A percentile compares a stretch with the other conserved stretches of the same genome.
These are phyloP conservation scores for Alternaria dauci DNA, from an alignment of 2,329 filamentous ascomycete genomes.

Conservation along the genomic window DNA sequence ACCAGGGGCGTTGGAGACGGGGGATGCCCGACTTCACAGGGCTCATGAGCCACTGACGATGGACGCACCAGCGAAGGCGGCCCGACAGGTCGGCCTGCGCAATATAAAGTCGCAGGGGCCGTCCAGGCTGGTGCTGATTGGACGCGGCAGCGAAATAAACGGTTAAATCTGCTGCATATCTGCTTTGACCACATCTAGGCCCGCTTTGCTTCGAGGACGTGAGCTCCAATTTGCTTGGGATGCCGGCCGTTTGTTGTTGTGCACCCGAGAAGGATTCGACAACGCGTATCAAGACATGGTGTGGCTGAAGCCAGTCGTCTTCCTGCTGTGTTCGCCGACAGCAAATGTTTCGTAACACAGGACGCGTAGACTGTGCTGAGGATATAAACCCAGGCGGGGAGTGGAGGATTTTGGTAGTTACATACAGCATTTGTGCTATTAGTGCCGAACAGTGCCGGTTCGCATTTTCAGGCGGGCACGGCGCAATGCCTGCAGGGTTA, in stretches of 20 bases:
- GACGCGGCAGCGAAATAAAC: constrained; percentile 37
- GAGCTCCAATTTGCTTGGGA: constrained; percentile 33
- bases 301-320: background rate
- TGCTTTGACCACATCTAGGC: constrained; percentile 28
- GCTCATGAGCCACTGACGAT: constrained; percentile 36
- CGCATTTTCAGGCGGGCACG: constrained; percentile 27
- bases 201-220: constrained; percentile 26
- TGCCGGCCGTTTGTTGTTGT: constrained; percentile 31
- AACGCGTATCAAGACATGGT: constrained; percentile 5
- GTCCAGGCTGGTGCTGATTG: constrained; percentile 33
- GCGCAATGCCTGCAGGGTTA: constrained; percentile 28
- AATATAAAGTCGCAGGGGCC: constrained; percentile 45
- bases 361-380: constrained; percentile 7
- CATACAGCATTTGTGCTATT: constrained; percentile 21
- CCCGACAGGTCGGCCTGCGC: constrained; percentile 43
- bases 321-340: background rate
- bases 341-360: constrained; percentile 7
- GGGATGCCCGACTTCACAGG: constrained; percentile 31
- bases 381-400: constrained; percentile 6
- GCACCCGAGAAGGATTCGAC: constrained; percentile 26
- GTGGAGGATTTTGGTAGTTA: constrained; percentile 11
- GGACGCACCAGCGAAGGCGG: constrained; percentile 29
- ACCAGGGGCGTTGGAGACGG: constrained; percentile 30
- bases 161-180: constrained; percentile 44
- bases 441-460: constrained; percentile 29